phyloP scores from a whole-genome alignment of 306 rosid species.

The Gastrolobium bilobum region DNA sequence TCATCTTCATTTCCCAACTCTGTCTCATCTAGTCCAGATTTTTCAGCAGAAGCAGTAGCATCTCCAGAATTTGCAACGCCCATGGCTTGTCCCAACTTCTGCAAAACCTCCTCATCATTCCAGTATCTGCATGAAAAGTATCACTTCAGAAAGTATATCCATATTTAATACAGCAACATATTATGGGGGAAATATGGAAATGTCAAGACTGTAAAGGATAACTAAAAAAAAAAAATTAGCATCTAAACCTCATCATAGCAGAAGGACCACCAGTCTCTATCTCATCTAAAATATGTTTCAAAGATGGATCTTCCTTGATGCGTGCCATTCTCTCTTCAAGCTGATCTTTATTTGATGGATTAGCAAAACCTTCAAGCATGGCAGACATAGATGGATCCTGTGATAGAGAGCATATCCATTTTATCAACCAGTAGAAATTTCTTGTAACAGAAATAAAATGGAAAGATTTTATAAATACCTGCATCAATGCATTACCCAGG shows the following conservation, averaged over 20 bases:
- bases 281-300: slow-evolving; percentile 96
- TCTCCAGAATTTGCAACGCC: slow-evolving; percentile 79
- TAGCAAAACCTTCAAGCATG: slow-evolving; percentile 83
- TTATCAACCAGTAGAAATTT: slow-evolving; percentile 23
- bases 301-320: slow-evolving; percentile 94
- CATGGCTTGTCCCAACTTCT: slow-evolving; percentile 90
- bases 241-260: slow-evolving; percentile 95
- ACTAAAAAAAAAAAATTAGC: neutral
- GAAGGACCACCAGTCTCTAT: slow-evolving; percentile 97
- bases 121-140: slow-evolving; percentile 72
- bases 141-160: slow-evolving; percentile 32
- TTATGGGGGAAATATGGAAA: slow-evolving; percentile 26
- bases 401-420: slow-evolving; percentile 41
- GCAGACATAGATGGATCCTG: slow-evolving; percentile 97
- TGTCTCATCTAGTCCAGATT: slow-evolving; percentile 75
- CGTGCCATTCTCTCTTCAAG: slow-evolving; percentile 98
- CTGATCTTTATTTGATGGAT: slow-evolving; percentile 86
- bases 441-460: slow-evolving; percentile 14
- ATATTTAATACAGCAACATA: slow-evolving; percentile 16
- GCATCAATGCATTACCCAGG: slow-evolving; percentile 92
- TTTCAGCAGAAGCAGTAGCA: slow-evolving; percentile 72
- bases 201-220: slow-evolving; percentile 32
- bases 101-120: slow-evolving; percentile 85
- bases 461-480: slow-evolving; percentile 63
- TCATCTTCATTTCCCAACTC: slow-evolving; percentile 92